Evolutionary conservation across 2,329 filamentous ascomycete genomes (phyloP), one percentile per base, ranked within the genome.

Genomic region (Ascochyta rabiei): DNA sequence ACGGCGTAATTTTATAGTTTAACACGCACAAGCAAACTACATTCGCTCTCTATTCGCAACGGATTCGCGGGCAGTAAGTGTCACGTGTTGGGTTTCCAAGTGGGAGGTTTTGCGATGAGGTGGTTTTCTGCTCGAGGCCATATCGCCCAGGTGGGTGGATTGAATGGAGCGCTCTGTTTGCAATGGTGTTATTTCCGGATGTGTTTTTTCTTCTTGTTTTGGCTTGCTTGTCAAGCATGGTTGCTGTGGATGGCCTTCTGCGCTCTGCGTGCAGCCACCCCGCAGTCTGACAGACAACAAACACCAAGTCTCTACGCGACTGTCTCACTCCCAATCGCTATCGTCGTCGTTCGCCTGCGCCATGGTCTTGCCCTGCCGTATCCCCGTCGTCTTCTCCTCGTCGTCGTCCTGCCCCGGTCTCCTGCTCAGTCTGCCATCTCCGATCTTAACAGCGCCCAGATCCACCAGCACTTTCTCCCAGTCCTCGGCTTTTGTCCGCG

Each of bases 381-480:
- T 82, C 82, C 60, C 79, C 80, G 66, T 80, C 80, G 66, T 82
- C 81, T 46, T 79, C 79, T 68, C 82, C 81, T 56, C 78, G 74
- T 62, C 76, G 81, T 59, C 78, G 74, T 62, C 77, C 66, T 42
- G 84, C 37, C 88, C 86, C 57, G 86, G 82, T 44, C 63, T 66
- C 1, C 84, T 83, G 61, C 84, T 80, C 31, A 97, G 81, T 49
- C 95, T 86, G 76, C 90, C 84, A 72, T 99, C 95, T 53, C 86
- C 88, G 44, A 88, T 82, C 48, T 87, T 84, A 15, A 98, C 80
- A 1, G 92, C 93, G 3, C 92, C 92, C 33, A 96, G 81, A 42
- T 92, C 89, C 2, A 97, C 84, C 33, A 99, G 79, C 35, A 98
- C 73, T 63, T 87, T 85, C 72, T 98, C 92, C 56, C 98, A 78